Evolutionary conservation across 2,329 filamentous ascomycete species (phyloP).

Genomic region (Parastagonospora nodorum): DNA sequence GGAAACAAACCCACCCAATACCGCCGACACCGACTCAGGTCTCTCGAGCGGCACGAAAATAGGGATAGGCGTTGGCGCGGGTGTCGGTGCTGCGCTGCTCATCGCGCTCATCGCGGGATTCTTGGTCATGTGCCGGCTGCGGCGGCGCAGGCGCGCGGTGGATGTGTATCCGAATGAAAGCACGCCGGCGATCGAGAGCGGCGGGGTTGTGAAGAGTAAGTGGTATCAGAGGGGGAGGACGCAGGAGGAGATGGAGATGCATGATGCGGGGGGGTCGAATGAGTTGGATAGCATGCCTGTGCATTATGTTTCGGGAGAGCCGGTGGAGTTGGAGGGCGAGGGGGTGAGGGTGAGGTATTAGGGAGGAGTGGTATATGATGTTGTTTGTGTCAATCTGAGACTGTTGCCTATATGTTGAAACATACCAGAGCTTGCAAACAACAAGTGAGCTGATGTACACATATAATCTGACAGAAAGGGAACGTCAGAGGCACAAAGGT

Average conservation of each 20-base stretch:
- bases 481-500: no score
- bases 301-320: not conserved
- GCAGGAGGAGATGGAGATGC: not conserved
- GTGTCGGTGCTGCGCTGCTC: not conserved
- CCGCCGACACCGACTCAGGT: not conserved
- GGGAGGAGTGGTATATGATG: no score
- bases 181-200: not conserved
- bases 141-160: not conserved
- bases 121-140: not conserved
- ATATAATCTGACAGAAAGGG: no score
- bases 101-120: not conserved
- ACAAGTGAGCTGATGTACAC: no score
- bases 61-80: constrained; percentile 4
- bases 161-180: constrained; percentile 4
- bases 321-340: constrained; percentile 37
- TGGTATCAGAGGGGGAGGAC: not conserved
- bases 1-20: no score
- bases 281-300: constrained; percentile 1
- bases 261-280: not conserved
- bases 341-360: no score
- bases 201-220: not conserved
- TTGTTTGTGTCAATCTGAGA: no score
- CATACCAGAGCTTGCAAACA: no score
- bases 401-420: no score
- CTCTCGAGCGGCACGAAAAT: constrained; percentile 4